Evolutionary conservation across 192 early-diverging fungal species (phyloP).

Genomic region (Oehlia diaphana): DNA sequence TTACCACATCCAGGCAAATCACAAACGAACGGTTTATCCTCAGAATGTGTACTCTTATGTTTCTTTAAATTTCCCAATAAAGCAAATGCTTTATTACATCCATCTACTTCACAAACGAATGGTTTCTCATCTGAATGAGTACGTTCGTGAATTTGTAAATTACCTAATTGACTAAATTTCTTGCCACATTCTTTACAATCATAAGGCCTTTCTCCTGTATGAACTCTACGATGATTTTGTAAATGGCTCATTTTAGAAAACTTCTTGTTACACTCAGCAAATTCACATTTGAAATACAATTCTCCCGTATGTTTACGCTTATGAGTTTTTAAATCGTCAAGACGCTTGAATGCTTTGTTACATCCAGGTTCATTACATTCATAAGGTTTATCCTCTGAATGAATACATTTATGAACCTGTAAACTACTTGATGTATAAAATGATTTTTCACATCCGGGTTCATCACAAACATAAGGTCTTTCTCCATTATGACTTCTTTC

Average conservation of each 20-base stretch:
- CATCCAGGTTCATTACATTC: neutral
- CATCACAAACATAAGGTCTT: neutral
- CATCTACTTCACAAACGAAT: constrained; percentile 64
- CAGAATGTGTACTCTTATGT: neutral
- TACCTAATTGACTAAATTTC: constrained; percentile 78
- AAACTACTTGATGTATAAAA: neutral
- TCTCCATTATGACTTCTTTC: neutral
- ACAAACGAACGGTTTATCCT: constrained; percentile 73
- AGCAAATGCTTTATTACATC: constrained; percentile 72
- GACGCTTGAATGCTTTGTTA: neutral
- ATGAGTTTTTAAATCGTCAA: neutral
- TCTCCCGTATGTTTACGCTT: constrained; percentile 25
- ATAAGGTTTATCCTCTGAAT: neutral
- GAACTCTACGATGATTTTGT: constrained; percentile 50
- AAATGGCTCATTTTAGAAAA: constrained; percentile 69
- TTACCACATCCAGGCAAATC: constrained; percentile 62
- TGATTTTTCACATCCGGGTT: neutral
- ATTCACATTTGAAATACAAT: constrained; percentile 48
- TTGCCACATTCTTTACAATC: constrained; percentile 75
- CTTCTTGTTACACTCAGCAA: constrained; percentile 63
- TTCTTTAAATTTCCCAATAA: constrained; percentile 73
- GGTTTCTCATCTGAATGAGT: constrained; percentile 77
- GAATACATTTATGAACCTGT: neutral
- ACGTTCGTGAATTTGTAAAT: constrained; percentile 81
- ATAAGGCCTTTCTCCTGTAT: constrained; percentile 65